Conservation (phyloP, 768 basidiomycete genomes). For the Suillus lakei region DNA sequence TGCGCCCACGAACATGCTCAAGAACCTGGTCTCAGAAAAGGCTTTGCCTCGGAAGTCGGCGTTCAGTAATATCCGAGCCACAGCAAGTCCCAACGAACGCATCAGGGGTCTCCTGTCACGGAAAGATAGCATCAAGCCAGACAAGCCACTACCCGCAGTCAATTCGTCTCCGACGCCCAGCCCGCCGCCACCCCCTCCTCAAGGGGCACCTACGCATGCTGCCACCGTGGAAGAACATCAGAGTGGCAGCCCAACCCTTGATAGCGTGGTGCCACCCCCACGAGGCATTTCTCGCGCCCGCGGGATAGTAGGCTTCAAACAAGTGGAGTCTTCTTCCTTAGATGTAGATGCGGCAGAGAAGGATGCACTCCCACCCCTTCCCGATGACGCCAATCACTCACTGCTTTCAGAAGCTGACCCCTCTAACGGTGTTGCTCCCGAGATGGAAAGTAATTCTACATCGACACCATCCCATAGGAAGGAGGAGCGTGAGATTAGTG, state of each 20-base stretch:
- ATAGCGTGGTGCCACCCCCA: slow-evolving; percentile 28
- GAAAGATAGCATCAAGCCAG: slow-evolving; percentile 29
- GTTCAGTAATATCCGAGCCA: slow-evolving; percentile 28
- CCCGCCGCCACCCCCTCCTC: slow-evolving; percentile 14
- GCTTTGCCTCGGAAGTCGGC: slow-evolving; percentile 47
- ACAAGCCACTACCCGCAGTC: slow-evolving; percentile 33
- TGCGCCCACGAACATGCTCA: slow-evolving; percentile 77
- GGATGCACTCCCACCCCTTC: slow-evolving; percentile 5
- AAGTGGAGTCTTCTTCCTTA: slow-evolving; percentile 7
- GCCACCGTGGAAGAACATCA: slow-evolving; percentile 14
- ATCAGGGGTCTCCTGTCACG: slow-evolving; percentile 42
- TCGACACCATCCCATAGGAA: neutral
- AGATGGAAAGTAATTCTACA: neutral
- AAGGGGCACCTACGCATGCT: slow-evolving; percentile 17
- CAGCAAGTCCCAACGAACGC: slow-evolving; percentile 38
- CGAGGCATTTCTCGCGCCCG: slow-evolving; percentile 23
- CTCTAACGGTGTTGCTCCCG: neutral
- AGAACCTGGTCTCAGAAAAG: slow-evolving; percentile 86
- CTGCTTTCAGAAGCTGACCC: neutral
- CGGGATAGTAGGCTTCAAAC: slow-evolving; percentile 12
- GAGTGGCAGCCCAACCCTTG: slow-evolving; percentile 14
- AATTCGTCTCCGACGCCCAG: slow-evolving; percentile 26
- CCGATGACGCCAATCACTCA: neutral
- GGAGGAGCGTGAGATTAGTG: slow-evolving; percentile 5
- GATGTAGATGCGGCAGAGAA: neutral